phyloP scores from a whole-genome alignment of 805 yeast genomes.

The Wickerhamiella hasegawae region DNA sequence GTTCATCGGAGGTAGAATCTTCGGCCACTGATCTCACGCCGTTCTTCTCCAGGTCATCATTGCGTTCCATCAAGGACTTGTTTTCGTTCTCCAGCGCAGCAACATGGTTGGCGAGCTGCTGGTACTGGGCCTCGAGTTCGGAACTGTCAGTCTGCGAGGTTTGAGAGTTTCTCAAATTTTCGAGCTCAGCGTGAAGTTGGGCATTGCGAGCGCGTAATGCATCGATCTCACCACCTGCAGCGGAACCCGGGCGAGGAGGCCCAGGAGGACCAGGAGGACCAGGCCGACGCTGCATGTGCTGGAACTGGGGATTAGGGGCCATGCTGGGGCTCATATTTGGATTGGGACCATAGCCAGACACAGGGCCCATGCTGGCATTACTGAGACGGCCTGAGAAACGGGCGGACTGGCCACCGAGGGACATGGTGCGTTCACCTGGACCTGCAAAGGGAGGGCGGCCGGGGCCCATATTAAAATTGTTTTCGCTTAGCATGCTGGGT shows the following conservation, averaged over 20 bases:
- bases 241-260: background rate
- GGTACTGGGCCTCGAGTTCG: background rate
- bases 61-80: background rate
- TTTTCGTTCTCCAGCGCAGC: background rate
- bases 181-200: background rate
- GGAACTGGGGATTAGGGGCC: background rate
- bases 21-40: background rate
- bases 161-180: background rate
- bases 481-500: background rate
- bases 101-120: background rate
- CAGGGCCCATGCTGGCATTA: background rate
- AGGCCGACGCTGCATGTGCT: background rate
- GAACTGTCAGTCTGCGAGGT: no score
- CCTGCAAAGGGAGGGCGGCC: background rate
- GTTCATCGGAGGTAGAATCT: background rate
- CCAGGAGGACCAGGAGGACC: background rate
- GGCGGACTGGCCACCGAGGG: constrained; percentile 1
- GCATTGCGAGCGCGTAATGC: background rate
- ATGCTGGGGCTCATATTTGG: no score
- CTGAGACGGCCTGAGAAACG: background rate
- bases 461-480: background rate
- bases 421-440: constrained; percentile 3
- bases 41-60: background rate
- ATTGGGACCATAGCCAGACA: background rate
- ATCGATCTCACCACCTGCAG: background rate